phyloP scores from a whole-genome alignment of 345 rosid genomes.

The Gossypium stocksii region DNA sequence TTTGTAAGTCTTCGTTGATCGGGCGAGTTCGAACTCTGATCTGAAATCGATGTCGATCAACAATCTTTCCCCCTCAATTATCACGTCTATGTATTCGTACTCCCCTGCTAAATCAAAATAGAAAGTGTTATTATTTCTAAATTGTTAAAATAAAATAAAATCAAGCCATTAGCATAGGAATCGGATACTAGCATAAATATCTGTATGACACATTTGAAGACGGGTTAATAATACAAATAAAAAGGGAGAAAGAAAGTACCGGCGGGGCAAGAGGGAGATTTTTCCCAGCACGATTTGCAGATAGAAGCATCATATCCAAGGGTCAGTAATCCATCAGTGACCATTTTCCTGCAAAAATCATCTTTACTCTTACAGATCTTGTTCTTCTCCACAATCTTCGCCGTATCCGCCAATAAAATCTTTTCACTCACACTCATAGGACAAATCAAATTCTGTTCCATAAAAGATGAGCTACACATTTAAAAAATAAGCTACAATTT shows the following conservation, averaged over 20 bases:
- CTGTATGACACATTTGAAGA: neutral
- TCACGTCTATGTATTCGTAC: slow-evolving; percentile 71
- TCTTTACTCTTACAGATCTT: slow-evolving; percentile 55
- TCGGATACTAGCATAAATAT: neutral
- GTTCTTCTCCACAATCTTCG: slow-evolving; percentile 67
- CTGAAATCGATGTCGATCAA: slow-evolving; percentile 75
- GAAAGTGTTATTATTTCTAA: neutral
- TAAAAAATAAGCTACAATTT: neutral
- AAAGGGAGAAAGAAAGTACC: slow-evolving; percentile 50
- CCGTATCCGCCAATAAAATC: slow-evolving; percentile 56
- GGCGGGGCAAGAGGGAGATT: slow-evolving; percentile 56
- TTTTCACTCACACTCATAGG: slow-evolving; percentile 42
- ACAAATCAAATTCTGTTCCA: slow-evolving; percentile 52
- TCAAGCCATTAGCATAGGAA: neutral
- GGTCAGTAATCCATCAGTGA: slow-evolving; percentile 45
- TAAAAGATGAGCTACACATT: neutral
- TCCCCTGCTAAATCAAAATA: slow-evolving; percentile 48
- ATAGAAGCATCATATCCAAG: slow-evolving; percentile 72
- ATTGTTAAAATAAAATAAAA: neutral
- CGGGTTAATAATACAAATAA: neutral
- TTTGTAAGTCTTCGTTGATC: slow-evolving; percentile 72
- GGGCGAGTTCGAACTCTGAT: slow-evolving; percentile 82
- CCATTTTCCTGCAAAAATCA: slow-evolving; percentile 43
- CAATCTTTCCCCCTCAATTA: slow-evolving; percentile 50
- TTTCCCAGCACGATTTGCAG: slow-evolving; percentile 90